A percentile compares a stretch with the other conserved stretches of the same genome.
Evolutionary conservation across 2,329 filamentous ascomycete species (phyloP).

Genomic region (Epicoccum nigrum): DNA sequence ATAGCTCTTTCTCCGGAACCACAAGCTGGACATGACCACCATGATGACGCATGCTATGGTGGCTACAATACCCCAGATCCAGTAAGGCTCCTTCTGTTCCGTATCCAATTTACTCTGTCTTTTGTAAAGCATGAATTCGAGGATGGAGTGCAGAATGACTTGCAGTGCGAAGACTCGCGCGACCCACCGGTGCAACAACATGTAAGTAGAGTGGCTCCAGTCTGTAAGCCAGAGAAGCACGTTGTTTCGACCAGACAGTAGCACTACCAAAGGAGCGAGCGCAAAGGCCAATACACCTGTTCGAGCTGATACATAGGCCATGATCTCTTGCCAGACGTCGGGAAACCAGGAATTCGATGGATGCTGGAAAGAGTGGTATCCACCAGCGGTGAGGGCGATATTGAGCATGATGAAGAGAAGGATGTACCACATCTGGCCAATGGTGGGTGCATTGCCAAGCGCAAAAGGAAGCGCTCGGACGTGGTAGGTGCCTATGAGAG

Average conservation of each 20-base stretch:
- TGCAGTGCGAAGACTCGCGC: constrained; percentile 31
- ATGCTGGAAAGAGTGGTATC: constrained; percentile 47
- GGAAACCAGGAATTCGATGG: constrained; percentile 45
- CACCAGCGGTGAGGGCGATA: constrained; percentile 21
- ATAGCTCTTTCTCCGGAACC: constrained; percentile 37
- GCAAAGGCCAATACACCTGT: constrained; percentile 42
- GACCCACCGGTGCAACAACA: constrained; percentile 46
- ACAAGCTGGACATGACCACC: constrained; percentile 33
- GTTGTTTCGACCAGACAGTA: constrained; percentile 50
- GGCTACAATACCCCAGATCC: constrained; percentile 50
- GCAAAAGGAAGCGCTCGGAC: constrained; percentile 21
- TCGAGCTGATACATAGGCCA: constrained; percentile 37
- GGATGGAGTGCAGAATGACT: constrained; percentile 28
- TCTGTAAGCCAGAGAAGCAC: constrained; percentile 48
- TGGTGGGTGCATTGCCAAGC: constrained; percentile 48
- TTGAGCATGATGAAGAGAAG: constrained; percentile 29
- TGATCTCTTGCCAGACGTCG: constrained; percentile 30
- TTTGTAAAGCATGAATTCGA: constrained; percentile 26
- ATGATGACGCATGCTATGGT: constrained; percentile 39
- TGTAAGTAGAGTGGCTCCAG: constrained; percentile 48
- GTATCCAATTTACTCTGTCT: constrained; percentile 19
- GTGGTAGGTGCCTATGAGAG: constrained; percentile 23
- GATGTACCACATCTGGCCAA: constrained; percentile 56
- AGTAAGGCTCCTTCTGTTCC: constrained; percentile 36
- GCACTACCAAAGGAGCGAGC: constrained; percentile 36